Evolutionary conservation across 768 basidiomycete genomes (phyloP), one percentile per base, ranked within the genome.

Genomic region (Rubroboletus satanas): DNA sequence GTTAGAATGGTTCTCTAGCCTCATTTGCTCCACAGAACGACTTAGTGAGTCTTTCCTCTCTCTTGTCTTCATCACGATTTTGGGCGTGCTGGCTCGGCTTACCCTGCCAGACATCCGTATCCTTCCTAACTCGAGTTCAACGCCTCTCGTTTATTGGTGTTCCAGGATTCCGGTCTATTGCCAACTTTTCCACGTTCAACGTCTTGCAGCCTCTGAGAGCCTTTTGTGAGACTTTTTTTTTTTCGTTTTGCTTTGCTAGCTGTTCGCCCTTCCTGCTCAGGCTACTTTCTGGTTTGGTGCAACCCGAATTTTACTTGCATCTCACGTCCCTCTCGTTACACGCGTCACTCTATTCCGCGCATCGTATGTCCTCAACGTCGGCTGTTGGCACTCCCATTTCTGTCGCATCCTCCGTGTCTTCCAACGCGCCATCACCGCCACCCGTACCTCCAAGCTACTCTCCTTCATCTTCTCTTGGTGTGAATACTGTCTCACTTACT

Each of bases 1-100:
- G 42, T 44, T 44, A 29, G 47, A 55, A 68, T 68, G 66, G 55
- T 49, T 44, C 39, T 56, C 49, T 67, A 66, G 67, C 50, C 55
- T 44, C 49, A n/a, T 41, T 57, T 39, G 35, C 35, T 36, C 41
- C 36, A 41, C 57, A 33, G 48, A 55, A 53, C 64, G 33, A 58
- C 57, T 38, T 28, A 44, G 66, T 63, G 52, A 63, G 65, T 48
- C 15, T 26, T 39, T 21, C 23, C 50, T 49, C 45, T 33, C 43
- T 49, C 31, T 48, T 46, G 36, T 45, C 53, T 52, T 52, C 42
- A 8, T 45, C 45, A 33, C 31, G 5, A 12, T 2, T 36, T 33
- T 12, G 9, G 44, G 29, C 15, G 29, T 50, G 36, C 21, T 51
- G 43, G 49, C 46, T 37, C n/a, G 41, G 26, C 45, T 32, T 12